These are phyloP conservation scores for Spathaspora sp. DNA, from an alignment of 1,139 yeast genomes.

Conservation along the genomic window DNA sequence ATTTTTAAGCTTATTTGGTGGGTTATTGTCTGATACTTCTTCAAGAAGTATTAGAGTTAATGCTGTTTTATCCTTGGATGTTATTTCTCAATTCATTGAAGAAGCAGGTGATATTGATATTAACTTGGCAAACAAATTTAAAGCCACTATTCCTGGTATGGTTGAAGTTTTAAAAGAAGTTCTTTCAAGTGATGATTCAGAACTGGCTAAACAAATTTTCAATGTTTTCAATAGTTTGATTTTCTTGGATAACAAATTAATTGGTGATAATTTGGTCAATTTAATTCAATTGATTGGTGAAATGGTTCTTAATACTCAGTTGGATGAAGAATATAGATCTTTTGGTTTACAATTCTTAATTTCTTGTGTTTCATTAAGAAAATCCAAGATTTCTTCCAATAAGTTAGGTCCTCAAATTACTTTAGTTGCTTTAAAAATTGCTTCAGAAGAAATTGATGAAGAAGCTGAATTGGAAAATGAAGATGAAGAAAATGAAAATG, in stretches of 20 bases:
- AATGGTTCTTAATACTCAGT: slow-evolving; percentile 62
- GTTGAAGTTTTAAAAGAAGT: slow-evolving; percentile 79
- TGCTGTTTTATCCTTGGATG: slow-evolving; percentile 80
- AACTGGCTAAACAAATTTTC: slow-evolving; percentile 72
- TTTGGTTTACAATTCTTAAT: slow-evolving; percentile 85
- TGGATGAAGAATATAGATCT: slow-evolving; percentile 80
- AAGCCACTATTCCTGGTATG: slow-evolving; percentile 73
- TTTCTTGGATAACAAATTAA: slow-evolving; percentile 69
- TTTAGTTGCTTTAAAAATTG: slow-evolving; percentile 69
- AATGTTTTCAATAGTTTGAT: slow-evolving; percentile 83
- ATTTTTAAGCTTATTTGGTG: slow-evolving; percentile 66
- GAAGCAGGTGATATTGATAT: slow-evolving; percentile 49
- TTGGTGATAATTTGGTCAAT: slow-evolving; percentile 73
- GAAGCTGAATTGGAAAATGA: slow-evolving; percentile 72
- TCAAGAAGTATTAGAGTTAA: slow-evolving; percentile 77
- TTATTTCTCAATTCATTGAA: slow-evolving; percentile 66
- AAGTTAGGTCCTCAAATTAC: slow-evolving; percentile 84
- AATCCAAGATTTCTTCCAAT: slow-evolving; percentile 58
- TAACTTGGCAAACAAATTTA: slow-evolving; percentile 55
- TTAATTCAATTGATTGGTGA: slow-evolving; percentile 75
- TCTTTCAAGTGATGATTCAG: slow-evolving; percentile 68
- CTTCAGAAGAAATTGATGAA: slow-evolving; percentile 77
- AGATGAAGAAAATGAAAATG: slow-evolving; percentile 89
- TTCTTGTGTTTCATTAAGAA: slow-evolving; percentile 72
- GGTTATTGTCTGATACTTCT: slow-evolving; percentile 65